Evolutionary conservation across 768 basidiomycete species (phyloP).

Genomic region (Psilocybe tampanensis): DNA sequence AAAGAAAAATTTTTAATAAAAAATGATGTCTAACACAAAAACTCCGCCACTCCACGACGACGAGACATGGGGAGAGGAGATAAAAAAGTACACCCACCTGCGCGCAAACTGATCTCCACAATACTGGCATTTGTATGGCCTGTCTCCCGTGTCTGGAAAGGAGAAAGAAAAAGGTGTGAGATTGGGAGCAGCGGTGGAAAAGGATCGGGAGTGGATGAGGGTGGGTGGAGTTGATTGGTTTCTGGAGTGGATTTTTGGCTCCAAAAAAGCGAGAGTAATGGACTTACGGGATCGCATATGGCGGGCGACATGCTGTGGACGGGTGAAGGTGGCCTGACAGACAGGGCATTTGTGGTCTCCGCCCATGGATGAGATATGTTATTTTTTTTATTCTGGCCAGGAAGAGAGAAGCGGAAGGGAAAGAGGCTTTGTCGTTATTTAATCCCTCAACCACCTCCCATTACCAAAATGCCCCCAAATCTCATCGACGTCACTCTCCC

Average conservation of each 20-base stretch:
- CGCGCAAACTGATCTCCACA: slow-evolving; percentile 91
- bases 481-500: slow-evolving; percentile 20
- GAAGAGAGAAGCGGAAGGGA: slow-evolving; percentile 14
- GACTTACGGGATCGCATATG: slow-evolving; percentile 90
- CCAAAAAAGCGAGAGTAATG: slow-evolving; percentile 16
- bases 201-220: slow-evolving; percentile 16
- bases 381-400: too few species aligned
- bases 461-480: slow-evolving; percentile 9
- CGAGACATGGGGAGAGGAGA: not conserved
- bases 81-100: slow-evolving; percentile 55
- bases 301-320: slow-evolving; percentile 87
- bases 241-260: slow-evolving; percentile 15
- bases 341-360: slow-evolving; percentile 89
- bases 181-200: slow-evolving; percentile 16
- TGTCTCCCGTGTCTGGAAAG: slow-evolving; percentile 77
- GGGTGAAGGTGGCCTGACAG: slow-evolving; percentile 84
- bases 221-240: slow-evolving; percentile 8
- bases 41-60: slow-evolving; percentile 12
- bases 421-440: slow-evolving; percentile 28
- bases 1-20: slow-evolving; percentile 5
- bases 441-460: slow-evolving; percentile 15
- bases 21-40: not conserved
- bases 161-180: slow-evolving; percentile 19
- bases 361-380: slow-evolving; percentile 50
- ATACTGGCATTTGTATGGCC: slow-evolving; percentile 86